Conservation (phyloP, 2,329 filamentous ascomycete genomes). For the Nigrospora sphaerica region DNA sequence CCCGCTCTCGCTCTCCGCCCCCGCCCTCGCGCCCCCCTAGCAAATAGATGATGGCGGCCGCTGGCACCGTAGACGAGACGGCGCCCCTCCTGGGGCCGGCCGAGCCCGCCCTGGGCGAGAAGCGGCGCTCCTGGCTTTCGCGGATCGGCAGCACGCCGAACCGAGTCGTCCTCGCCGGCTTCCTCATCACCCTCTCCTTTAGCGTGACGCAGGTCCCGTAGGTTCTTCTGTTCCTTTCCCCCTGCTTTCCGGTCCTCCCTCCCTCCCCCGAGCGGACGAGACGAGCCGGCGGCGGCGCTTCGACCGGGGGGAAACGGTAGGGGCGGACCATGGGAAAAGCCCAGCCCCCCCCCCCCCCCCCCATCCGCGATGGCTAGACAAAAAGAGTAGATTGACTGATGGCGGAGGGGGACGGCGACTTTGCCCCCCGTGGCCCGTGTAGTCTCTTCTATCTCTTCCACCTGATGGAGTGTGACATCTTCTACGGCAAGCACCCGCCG, state of each 20-base stretch:
- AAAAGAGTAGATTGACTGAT: too few relatives aligned
- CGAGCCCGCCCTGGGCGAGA: background rate
- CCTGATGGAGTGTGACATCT: slow-evolving; percentile 65
- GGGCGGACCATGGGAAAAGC: too few relatives aligned
- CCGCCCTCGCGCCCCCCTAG: background rate
- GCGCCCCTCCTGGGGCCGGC: background rate
- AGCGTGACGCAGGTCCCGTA: slow-evolving; percentile 23
- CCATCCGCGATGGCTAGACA: too few relatives aligned
- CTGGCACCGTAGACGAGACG: background rate
- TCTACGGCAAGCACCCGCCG: slow-evolving; percentile 52
- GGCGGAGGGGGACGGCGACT: too few relatives aligned
- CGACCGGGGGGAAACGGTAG: too few relatives aligned
- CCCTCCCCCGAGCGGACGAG: background rate
- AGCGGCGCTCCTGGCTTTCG: background rate
- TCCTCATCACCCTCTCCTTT: slow-evolving; percentile 22
- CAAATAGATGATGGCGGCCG: background rate
- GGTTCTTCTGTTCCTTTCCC: slow-evolving; percentile 1
- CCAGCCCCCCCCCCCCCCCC: too few relatives aligned
- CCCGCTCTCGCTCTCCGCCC: background rate
- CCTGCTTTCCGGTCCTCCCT: slow-evolving; percentile 1
- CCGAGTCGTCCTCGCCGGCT: slow-evolving; percentile 21
- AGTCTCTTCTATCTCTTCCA: slow-evolving; percentile 59
- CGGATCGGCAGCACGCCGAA: slow-evolving; percentile 9
- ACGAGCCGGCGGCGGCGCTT: too few relatives aligned
- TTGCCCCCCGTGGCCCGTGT: background rate